Percentiles rank a stretch among this genome's conserved stretches.
Conservation (phyloP, 345 rosid genomes). For the Pelargonium nanum region DNA sequence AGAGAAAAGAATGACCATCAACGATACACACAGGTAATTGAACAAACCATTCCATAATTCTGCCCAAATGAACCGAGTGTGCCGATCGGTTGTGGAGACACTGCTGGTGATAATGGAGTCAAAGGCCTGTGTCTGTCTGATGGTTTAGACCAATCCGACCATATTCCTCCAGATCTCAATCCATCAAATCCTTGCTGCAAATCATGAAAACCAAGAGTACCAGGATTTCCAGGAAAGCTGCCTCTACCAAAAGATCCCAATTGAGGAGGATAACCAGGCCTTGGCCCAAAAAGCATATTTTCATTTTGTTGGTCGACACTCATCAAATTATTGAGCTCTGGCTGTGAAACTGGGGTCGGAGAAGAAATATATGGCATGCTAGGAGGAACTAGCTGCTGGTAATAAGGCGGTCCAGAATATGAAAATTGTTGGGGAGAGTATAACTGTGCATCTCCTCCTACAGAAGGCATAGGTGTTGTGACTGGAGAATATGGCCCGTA, state of each 20-base stretch:
- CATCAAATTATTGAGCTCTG: conserved; percentile 45
- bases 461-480: conserved; percentile 64
- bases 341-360: conserved; percentile 49
- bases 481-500: conserved; percentile 86
- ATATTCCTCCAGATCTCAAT: conserved; percentile 57
- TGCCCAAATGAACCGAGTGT: conserved; percentile 29
- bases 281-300: conserved; percentile 53
- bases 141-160: conserved; percentile 65
- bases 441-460: conserved; percentile 55
- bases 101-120: conserved; percentile 50
- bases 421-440: conserved; percentile 66
- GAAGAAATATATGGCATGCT: conserved; percentile 62
- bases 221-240: conserved; percentile 40
- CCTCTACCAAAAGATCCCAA: conserved; percentile 64
- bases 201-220: conserved; percentile 55
- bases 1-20: not conserved
- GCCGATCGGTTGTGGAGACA: conserved; percentile 69
- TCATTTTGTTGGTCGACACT: conserved; percentile 66
- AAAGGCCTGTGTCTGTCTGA: conserved; percentile 58
- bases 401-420: conserved; percentile 56
- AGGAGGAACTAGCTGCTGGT: conserved; percentile 64
- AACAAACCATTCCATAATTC: conserved; percentile 19
- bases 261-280: conserved; percentile 57
- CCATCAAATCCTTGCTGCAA: conserved; percentile 67
- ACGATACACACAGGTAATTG: not conserved